These are phyloP conservation scores for Favolaschia claudopus DNA, from an alignment of 768 basidiomycete species.

Conservation along the genomic window DNA sequence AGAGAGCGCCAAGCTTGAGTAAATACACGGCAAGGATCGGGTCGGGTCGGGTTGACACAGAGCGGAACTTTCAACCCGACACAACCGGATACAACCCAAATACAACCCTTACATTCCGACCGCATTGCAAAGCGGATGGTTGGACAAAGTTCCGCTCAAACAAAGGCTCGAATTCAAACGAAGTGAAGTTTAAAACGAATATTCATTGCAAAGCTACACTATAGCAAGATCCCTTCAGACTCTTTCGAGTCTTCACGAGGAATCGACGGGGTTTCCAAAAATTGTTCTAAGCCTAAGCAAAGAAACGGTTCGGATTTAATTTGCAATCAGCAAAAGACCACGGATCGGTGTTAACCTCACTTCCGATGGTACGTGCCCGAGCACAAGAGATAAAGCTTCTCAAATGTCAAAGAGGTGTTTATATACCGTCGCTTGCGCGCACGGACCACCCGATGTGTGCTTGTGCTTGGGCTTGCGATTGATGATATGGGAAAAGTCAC, in stretches of 20 bases:
- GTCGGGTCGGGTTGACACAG: too few relatives aligned
- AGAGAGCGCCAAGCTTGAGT: too few relatives aligned
- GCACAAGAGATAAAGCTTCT: slow-evolving; percentile 82
- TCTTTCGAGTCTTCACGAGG: slow-evolving; percentile 35
- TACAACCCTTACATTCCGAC: too few relatives aligned
- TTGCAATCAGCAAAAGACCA: slow-evolving; percentile 97
- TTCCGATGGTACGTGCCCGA: slow-evolving; percentile 95
- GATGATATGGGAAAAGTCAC: neutral
- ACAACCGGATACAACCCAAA: too few relatives aligned
- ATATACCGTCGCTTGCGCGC: slow-evolving; percentile 10
- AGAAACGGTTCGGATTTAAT: slow-evolving; percentile 97
- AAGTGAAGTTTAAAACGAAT: too few relatives aligned
- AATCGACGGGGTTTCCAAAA: slow-evolving; percentile 71
- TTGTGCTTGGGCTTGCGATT: neutral
- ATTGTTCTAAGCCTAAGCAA: slow-evolving; percentile 89
- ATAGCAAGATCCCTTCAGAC: slow-evolving; percentile 21
- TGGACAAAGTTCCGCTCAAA: too few relatives aligned
- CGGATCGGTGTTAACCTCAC: slow-evolving; percentile 96
- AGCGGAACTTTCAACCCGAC: too few relatives aligned
- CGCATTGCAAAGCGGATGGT: too few relatives aligned
- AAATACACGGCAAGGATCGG: too few relatives aligned
- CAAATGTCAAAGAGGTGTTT: neutral
- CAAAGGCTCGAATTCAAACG: too few relatives aligned
- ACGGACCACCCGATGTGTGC: slow-evolving; percentile 15
- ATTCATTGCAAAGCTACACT: too few relatives aligned